These are phyloP conservation scores for Colletotrichum magnum DNA, from an alignment of 2,329 filamentous ascomycete species.

Conservation along the genomic window DNA sequence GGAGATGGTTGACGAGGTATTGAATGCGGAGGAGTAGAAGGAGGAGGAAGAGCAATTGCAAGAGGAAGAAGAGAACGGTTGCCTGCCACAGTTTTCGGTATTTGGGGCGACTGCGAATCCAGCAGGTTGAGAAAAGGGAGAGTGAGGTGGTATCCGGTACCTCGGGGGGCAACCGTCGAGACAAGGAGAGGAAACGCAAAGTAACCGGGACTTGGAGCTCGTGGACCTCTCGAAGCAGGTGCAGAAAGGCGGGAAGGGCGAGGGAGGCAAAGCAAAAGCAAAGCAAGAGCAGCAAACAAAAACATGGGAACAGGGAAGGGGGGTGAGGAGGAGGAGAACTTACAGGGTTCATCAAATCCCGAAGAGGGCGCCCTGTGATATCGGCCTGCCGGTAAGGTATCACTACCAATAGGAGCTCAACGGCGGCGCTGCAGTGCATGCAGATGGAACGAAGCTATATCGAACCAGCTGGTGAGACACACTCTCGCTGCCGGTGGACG, in stretches of 20 bases:
- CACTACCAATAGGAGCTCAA: constrained; percentile 32
- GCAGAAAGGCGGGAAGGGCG: neutral
- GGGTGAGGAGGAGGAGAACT: constrained; percentile 3
- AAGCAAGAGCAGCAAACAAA: neutral
- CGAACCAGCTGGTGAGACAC: constrained; percentile 23
- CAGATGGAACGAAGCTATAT: constrained; percentile 37
- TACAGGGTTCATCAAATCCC: constrained; percentile 33
- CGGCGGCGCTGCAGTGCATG: constrained; percentile 30
- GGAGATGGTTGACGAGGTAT: neutral
- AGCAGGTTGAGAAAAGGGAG: constrained; percentile 1
- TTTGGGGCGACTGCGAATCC: constrained; percentile 4
- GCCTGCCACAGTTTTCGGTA: neutral
- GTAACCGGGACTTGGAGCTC: too few species aligned
- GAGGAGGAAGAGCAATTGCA: neutral
- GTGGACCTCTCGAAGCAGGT: too few species aligned
- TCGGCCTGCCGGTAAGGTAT: neutral
- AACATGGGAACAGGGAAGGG: constrained; percentile 2
- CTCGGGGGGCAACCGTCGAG: constrained; percentile 3
- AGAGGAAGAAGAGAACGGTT: neutral
- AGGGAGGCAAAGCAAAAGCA: neutral
- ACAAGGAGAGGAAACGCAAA: neutral
- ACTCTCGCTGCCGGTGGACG: neutral
- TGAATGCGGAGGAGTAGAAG: constrained; percentile 10
- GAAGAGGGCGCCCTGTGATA: constrained; percentile 14
- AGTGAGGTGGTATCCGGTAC: constrained; percentile 16